Base-by-base conservation (phyloP, 768 basidiomycete species). In the Lactifluus piperatus region DNA sequence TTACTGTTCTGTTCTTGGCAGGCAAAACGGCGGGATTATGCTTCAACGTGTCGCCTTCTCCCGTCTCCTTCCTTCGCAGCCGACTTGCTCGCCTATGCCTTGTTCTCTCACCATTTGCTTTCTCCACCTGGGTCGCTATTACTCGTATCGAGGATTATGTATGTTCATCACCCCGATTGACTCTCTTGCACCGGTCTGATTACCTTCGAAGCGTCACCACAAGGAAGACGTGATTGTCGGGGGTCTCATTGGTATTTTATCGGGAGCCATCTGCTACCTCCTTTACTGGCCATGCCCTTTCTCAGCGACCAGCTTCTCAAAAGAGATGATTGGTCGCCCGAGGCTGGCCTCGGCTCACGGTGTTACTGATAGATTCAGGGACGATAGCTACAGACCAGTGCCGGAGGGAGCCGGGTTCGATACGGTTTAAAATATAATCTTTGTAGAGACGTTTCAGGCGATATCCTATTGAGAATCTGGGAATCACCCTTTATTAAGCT, bases 251-350 rank as follows among this genome's bases (percentile, higher is more conserved):
- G 85, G 85, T 34, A 73, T 78, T 7, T 30, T 77, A 30, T 79
- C 76, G 16, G 78, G 81, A 14, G 68, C 71, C 10, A 67, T 79
- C 55, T 76, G 75, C 64, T 86, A 84, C 68, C 73, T 79, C 57
- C 76, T 81, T 36, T 86, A 83, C 68, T 86, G 83, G 82, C 83
- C 82, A 45, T 83, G 71, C 59, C 84, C 85, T 2, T 81, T 85
- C 67, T 71, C 75, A 44, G 62, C 61, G n/a, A 64, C 63, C 14
- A 74, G 67, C 52, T 80, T 79, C 63, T 61, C 59, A 51, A 41
- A 64, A 34, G 63, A 71, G 29, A 47, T 39, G 24, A 71, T 72
- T 32, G 64, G 66, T 14, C 69, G 72, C 63, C 79, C 83, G 32
- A 73, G 80, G 58, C 63, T 69, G 16, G 63, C 80, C 27, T 81